phyloP scores from a whole-genome alignment of 768 basidiomycete genomes.

The Auriscalpium orientale region DNA sequence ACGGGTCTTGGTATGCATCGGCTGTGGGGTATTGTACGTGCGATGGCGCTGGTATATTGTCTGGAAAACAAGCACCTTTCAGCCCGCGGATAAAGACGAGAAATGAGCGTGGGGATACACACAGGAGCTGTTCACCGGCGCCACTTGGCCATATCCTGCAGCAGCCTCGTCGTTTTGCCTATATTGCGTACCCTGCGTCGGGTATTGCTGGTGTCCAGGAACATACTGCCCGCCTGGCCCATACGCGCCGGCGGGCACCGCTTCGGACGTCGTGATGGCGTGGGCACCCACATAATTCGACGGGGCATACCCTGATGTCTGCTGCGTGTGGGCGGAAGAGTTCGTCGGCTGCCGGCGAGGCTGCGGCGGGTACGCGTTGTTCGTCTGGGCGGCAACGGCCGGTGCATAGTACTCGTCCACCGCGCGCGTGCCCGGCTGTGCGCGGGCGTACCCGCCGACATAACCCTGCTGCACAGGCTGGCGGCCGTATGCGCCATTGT shows the following conservation, averaged over 20 bases:
- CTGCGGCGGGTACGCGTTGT: slow-evolving; percentile 38
- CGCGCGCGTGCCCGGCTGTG: slow-evolving; percentile 55
- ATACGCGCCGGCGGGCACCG: not conserved
- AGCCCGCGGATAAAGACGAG: not conserved
- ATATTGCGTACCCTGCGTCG: slow-evolving; percentile 19
- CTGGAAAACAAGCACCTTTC: slow-evolving; percentile 23
- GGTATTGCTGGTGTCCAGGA: slow-evolving; percentile 20
- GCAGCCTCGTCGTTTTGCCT: slow-evolving; percentile 7
- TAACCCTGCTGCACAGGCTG: slow-evolving; percentile 25
- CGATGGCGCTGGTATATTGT: slow-evolving; percentile 40
- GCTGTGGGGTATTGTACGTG: slow-evolving; percentile 41
- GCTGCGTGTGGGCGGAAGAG: slow-evolving; percentile 26
- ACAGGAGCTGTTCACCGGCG: slow-evolving; percentile 20
- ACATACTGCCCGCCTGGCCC: slow-evolving; percentile 17
- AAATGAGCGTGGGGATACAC: not conserved
- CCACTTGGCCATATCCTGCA: slow-evolving; percentile 20
- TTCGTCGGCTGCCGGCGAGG: slow-evolving; percentile 23
- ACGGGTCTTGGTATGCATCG: slow-evolving; percentile 31
- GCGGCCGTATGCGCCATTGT: slow-evolving; percentile 19
- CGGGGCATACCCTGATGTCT: slow-evolving; percentile 34
- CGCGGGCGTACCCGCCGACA: slow-evolving; percentile 56
- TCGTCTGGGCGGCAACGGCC: slow-evolving; percentile 16
- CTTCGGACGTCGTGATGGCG: slow-evolving; percentile 15
- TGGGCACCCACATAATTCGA: slow-evolving; percentile 25
- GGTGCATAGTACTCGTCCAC: slow-evolving; percentile 68